phyloP scores from a whole-genome alignment of 192 early-diverging fungal species.

The Coemansia reversa region DNA sequence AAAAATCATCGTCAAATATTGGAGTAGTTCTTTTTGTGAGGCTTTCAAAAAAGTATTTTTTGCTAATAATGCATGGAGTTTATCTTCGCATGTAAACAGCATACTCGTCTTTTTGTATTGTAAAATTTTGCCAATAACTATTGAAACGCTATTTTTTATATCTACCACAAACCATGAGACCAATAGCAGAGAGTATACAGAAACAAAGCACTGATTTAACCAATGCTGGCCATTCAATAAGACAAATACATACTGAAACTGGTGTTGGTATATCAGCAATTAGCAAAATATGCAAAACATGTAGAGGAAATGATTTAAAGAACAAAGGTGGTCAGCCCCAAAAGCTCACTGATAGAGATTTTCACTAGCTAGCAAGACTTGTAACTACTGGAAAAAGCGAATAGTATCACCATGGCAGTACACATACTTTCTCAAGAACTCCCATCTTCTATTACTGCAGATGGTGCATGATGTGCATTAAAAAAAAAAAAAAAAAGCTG shows the following conservation, averaged over 20 bases:
- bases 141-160: background rate
- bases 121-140: background rate
- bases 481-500: too few species aligned
- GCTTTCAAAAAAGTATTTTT: background rate
- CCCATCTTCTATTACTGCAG: too few species aligned
- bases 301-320: too few species aligned
- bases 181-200: background rate
- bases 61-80: background rate
- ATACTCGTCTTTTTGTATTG: background rate
- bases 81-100: too few species aligned
- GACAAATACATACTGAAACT: background rate
- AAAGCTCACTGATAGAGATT: too few species aligned
- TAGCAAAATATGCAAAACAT: background rate
- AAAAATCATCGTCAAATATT: background rate
- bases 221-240: background rate
- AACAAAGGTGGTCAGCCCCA: too few species aligned
- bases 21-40: background rate
- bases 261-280: background rate
- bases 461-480: too few species aligned
- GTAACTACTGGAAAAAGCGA: too few species aligned
- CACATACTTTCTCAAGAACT: too few species aligned
- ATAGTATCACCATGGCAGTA: too few species aligned
- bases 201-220: background rate
- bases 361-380: too few species aligned
- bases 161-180: background rate